Base-by-base conservation (phyloP, 176 grass and related monocot genomes). In the Aegilops sharonensis region DNA sequence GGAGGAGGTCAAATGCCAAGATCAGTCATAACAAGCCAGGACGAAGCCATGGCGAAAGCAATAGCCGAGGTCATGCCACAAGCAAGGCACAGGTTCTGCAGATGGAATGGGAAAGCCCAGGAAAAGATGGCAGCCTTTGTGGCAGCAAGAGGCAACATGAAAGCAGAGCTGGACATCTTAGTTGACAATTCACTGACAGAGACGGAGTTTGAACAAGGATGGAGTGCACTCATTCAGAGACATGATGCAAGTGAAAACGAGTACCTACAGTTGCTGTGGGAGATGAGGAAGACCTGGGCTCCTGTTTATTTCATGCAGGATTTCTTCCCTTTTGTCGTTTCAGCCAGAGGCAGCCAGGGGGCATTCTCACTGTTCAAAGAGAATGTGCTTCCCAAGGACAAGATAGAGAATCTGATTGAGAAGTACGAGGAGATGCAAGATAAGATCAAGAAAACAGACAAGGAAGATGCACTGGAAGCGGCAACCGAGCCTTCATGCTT, bases 321-420 rank as follows among this genome's bases (percentile, higher is more conserved):
- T 68, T 88, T 83, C 73, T 88, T 39, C 20, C 43, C 64, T 20
- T 70, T 52, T 15, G 35, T 87, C 5, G 52, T n/a, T 35, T 78
- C 85, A 45, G 61, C 39, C 25, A 36, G 80, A 77, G 24, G 32
- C 15, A 77, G 79, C 57, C 32, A 83, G 17, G 47, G 36, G 25
- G 73, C 62, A 31, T 77, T 83, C 35, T 68, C 47, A 20, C 23
- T 70, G 11, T 82, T 88, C 8, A 88, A 69, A 36, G 70, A 61
- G 4, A 76, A 36, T 9, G 11, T 78, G 8, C 11, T 54, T 54
- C 50, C 50, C 10, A 68, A 64, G 43, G 70, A 67, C 31, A 71
- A 29, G n/a, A 82, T 87, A 73, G 57, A 72, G 20, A 72, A 37
- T 30, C 81, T 87, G 62, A 43, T 87, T 13, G 20, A 25, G 0